phyloP scores from a whole-genome alignment of 2,329 filamentous ascomycete genomes.

The Coleophoma cylindrospora region DNA sequence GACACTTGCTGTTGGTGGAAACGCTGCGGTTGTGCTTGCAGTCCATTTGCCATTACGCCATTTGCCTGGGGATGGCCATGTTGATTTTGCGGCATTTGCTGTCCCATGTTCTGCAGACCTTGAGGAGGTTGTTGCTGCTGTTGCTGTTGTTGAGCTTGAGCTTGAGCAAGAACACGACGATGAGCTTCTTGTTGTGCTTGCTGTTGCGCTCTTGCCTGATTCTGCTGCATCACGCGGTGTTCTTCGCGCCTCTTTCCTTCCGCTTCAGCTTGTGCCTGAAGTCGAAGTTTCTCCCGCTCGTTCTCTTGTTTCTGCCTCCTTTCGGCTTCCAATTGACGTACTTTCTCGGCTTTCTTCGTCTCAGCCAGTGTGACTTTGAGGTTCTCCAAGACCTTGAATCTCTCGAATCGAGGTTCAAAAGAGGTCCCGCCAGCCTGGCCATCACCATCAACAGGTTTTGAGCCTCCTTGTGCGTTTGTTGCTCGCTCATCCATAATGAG shows the following conservation, averaged over 20 bases:
- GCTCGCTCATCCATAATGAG: slow-evolving; percentile 83
- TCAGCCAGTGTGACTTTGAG: slow-evolving; percentile 76
- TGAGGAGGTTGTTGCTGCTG: slow-evolving; percentile 28
- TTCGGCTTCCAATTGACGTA: slow-evolving; percentile 48
- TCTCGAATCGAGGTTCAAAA: slow-evolving; percentile 82
- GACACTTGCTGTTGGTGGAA: slow-evolving; percentile 44
- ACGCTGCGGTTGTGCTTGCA: slow-evolving; percentile 28
- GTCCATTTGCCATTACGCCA: slow-evolving; percentile 33
- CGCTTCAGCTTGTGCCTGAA: slow-evolving; percentile 31
- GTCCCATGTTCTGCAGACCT: slow-evolving; percentile 24
- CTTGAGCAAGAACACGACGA: not conserved
- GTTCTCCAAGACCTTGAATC: slow-evolving; percentile 85
- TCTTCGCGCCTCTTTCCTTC: slow-evolving; percentile 1
- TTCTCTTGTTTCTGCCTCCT: slow-evolving; percentile 41
- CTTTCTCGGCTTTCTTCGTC: slow-evolving; percentile 71
- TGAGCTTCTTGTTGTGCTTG: slow-evolving; percentile 10
- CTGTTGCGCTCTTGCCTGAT: slow-evolving; percentile 18
- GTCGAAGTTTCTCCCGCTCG: slow-evolving; percentile 37
- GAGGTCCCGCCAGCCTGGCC: slow-evolving; percentile 65
- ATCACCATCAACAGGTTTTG: slow-evolving; percentile 63
- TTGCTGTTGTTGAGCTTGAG: slow-evolving; percentile 25
- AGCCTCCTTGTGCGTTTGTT: slow-evolving; percentile 50
- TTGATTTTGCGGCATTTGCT: slow-evolving; percentile 31
- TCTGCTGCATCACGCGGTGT: slow-evolving; percentile 28
- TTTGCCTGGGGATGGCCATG: slow-evolving; percentile 39